Evolutionary conservation across 192 early-diverging fungal genomes (phyloP).

Genomic region (Coemansia sp.): DNA sequence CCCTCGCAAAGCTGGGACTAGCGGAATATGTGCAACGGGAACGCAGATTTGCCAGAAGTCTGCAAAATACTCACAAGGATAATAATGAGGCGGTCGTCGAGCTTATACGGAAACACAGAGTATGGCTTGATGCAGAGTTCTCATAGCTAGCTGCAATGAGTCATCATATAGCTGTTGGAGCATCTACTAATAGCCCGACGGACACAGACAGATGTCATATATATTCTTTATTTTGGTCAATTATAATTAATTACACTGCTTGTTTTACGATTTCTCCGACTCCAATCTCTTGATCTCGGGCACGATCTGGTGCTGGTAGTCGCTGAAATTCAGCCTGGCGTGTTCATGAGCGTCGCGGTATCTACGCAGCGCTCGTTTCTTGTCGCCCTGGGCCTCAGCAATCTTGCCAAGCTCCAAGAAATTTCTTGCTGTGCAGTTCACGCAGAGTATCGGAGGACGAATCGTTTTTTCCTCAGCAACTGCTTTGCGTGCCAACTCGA

Average conservation of each 20-base stretch:
- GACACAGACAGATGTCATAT: no score
- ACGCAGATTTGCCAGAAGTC: not conserved
- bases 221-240: no score
- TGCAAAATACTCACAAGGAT: no score
- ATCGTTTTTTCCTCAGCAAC: conserved; percentile 1
- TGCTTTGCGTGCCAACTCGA: conserved; percentile 23
- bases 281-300: conserved; percentile 21
- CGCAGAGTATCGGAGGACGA: conserved; percentile 20
- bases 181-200: not conserved
- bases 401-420: conserved; percentile 34
- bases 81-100: not conserved
- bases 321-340: conserved; percentile 20
- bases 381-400: conserved; percentile 26
- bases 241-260: no score
- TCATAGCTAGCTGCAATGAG: no score
- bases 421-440: conserved; percentile 29
- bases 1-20: not conserved
- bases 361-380: conserved; percentile 22
- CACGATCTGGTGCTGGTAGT: conserved; percentile 5
- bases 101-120: conserved; percentile 11
- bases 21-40: not conserved
- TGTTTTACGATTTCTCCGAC: no score
- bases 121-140: conserved; percentile 18
- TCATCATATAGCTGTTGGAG: no score
- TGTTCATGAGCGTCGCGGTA: conserved; percentile 43